Base-by-base conservation (phyloP, 768 basidiomycete species). In the Leccinum fibrillosum region DNA sequence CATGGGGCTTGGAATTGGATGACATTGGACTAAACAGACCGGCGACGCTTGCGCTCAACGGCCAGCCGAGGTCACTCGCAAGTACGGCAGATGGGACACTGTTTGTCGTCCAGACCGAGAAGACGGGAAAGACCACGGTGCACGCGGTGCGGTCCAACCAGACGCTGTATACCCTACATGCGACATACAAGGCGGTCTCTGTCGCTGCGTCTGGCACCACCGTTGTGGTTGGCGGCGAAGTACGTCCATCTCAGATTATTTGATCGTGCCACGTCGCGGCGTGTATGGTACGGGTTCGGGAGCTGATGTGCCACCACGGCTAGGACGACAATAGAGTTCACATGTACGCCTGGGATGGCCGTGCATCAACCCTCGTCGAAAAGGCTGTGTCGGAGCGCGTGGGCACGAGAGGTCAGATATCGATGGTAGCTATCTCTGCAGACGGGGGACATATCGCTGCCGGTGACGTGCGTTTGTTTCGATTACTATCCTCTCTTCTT, bases 191-290 rank as follows among this genome's bases (percentile, higher is more conserved):
- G 7, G 83, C 89, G 1, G 82, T 79, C 59, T 76, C 83, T 3
- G 73, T 91, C n/a, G 83, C 84, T 23, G 81, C 82, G 0, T 70
- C 66, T 6, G 79, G 80, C 3, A 67, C 67, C 19, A 61, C 81
- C 5, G 79, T 95, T 19, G 90, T 88, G 13, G 78, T 93, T 26
- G 92, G 92, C 39, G 84, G 85, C 30, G 87, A 90, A 76, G 92
- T 89, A 59, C 44, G 85, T 69, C 17, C 48, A 11, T 25, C 19
- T 53, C 5, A 17, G 26, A 15, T n/a, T 25, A n/a, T 54, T 8
- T 39, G 21, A 8, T 13, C 30, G 12, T 4, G 11, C 52, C 47
- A 11, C 15, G 6, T 19, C 21, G 21, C 9, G 6, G 5, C 12
- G 17, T 28, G 26, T 19, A 30, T 4, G 21, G 47, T 30, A 30